Conservation (phyloP, 805 yeast species). For the Lipomyces starkeyi region DNA sequence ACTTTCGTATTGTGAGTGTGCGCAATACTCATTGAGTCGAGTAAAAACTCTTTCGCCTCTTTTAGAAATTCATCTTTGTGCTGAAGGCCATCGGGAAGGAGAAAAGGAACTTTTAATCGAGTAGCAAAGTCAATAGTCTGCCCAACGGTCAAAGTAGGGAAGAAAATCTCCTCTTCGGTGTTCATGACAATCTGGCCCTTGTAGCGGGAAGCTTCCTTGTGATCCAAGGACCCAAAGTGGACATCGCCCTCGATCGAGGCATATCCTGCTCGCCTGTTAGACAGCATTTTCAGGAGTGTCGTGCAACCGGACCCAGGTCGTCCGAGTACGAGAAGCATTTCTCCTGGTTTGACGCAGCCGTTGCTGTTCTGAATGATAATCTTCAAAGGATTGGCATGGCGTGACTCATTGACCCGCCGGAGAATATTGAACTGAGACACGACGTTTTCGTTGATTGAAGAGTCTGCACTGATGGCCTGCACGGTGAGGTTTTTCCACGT, state of each 20-base stretch:
- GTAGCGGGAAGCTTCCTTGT: no score
- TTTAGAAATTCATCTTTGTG: conserved; percentile 48
- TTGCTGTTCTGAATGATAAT: conserved; percentile 51
- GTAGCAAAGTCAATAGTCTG: conserved; percentile 74
- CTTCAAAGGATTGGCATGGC: conserved; percentile 36
- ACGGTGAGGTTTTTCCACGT: conserved; percentile 64
- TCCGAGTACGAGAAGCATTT: conserved; percentile 73
- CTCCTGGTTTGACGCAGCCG: conserved; percentile 65
- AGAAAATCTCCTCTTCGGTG: conserved; percentile 53
- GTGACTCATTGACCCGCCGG: conserved; percentile 35
- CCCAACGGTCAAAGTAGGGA: conserved; percentile 76
- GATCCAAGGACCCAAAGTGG: no score
- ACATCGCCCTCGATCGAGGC: conserved; percentile 59
- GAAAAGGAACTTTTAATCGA: conserved; percentile 66
- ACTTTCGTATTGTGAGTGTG: conserved; percentile 53
- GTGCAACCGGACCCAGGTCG: conserved; percentile 80
- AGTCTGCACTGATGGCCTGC: conserved; percentile 64
- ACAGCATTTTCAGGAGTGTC: conserved; percentile 51
- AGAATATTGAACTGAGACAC: conserved; percentile 32
- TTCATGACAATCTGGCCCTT: conserved; percentile 57
- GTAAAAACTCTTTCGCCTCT: no score
- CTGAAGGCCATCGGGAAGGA: conserved; percentile 53
- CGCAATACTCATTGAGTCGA: conserved; percentile 52
- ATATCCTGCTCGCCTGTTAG: conserved; percentile 53
- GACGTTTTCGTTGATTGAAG: conserved; percentile 66